These are phyloP conservation scores for Russula griseocarnosa DNA, from an alignment of 768 basidiomycete genomes.

Conservation along the genomic window DNA sequence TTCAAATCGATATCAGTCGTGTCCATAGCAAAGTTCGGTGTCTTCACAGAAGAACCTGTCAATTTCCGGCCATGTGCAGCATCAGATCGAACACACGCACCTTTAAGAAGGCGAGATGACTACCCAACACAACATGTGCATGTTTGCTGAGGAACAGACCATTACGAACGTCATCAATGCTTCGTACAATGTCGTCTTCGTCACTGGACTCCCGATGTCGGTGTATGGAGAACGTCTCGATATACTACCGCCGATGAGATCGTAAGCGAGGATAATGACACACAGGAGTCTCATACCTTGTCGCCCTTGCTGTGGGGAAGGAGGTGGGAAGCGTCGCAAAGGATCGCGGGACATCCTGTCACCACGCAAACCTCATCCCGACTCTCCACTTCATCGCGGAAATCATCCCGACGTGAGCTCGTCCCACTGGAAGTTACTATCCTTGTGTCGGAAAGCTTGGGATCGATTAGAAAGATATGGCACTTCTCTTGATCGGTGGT, in stretches of 20 bases:
- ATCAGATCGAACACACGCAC: background rate
- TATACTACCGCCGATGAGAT: background rate
- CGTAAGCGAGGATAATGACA: background rate
- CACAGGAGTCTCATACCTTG: background rate
- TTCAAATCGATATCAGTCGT: background rate
- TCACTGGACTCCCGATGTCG: background rate
- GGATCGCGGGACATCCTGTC: background rate
- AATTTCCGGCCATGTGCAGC: background rate
- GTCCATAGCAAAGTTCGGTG: constrained; percentile 8
- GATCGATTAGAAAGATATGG: background rate
- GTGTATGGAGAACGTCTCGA: background rate
- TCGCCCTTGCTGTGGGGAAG: background rate
- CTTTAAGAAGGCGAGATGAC: background rate
- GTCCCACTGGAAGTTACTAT: background rate
- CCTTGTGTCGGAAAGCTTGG: background rate
- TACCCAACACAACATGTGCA: background rate
- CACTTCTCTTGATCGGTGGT: background rate
- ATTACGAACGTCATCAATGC: background rate
- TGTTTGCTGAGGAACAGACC: background rate
- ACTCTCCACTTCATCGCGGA: background rate
- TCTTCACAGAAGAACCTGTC: constrained; percentile 1
- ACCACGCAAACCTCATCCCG: background rate
- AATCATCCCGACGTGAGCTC: background rate
- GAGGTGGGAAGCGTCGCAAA: background rate
- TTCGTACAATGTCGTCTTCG: background rate